Percentiles rank a stretch among this genome's conserved stretches.
These are phyloP conservation scores for Clavariopsis aquatica DNA, from an alignment of 495 filamentous ascomycete species.

Conservation along the genomic window DNA sequence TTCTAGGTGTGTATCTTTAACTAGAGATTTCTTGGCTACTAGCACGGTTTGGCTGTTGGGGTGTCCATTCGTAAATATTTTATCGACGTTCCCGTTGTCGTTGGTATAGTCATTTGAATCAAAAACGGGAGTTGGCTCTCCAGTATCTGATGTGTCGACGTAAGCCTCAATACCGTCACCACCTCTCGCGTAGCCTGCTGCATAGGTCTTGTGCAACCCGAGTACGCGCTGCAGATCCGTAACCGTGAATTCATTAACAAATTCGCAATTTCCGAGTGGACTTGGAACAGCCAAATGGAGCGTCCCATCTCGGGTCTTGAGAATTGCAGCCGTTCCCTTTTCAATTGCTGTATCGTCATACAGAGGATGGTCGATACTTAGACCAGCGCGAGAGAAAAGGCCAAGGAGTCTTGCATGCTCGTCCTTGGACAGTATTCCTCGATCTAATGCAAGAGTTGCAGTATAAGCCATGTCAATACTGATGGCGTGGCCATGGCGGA, in stretches of 20 bases:
- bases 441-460: constrained; percentile 40
- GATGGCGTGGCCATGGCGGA: constrained; percentile 67
- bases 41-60: too few species aligned
- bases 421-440: constrained; percentile 52
- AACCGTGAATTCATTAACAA: constrained; percentile 57
- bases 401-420: constrained; percentile 58
- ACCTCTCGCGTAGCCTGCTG: constrained; percentile 56
- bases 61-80: too few species aligned
- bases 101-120: too few species aligned
- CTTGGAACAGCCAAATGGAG: constrained; percentile 58
- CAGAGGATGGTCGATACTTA: constrained; percentile 63
- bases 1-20: too few species aligned
- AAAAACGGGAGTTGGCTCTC: too few species aligned
- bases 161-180: constrained; percentile 63
- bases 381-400: constrained; percentile 62
- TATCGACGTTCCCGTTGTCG: too few species aligned
- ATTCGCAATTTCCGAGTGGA: constrained; percentile 57
- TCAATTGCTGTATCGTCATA: constrained; percentile 61
- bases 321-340: constrained; percentile 60
- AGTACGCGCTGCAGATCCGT: constrained; percentile 57
- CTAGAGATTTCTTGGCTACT: too few species aligned
- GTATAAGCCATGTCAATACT: constrained; percentile 69
- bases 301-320: constrained; percentile 63
- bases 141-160: constrained; percentile 63
- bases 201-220: constrained; percentile 55